Conservation (phyloP, 1,284 basidiomycete genomes). For the Naganishia sp. region DNA sequence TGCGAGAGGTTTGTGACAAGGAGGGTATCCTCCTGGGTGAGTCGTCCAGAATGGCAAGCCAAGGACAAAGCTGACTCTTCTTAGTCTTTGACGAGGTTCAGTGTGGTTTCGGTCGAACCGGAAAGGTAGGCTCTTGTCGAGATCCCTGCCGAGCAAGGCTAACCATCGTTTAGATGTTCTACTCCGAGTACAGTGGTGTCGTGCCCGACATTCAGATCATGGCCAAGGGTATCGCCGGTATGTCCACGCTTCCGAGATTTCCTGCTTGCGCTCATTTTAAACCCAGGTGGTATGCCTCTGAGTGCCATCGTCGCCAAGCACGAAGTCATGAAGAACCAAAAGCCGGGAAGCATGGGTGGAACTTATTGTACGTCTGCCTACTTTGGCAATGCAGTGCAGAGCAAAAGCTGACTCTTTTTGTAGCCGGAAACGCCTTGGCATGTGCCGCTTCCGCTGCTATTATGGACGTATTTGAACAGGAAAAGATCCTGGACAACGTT, state of each 20-base stretch:
- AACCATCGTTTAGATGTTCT: constrained; percentile 61
- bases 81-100: constrained; percentile 80
- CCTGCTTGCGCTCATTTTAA: constrained; percentile 25
- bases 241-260: constrained; percentile 49
- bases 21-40: constrained; percentile 80
- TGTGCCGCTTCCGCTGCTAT: constrained; percentile 86
- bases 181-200: constrained; percentile 74
- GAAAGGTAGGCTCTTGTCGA: constrained; percentile 54
- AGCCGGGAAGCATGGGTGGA: constrained; percentile 70
- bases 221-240: constrained; percentile 68
- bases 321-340: constrained; percentile 77
- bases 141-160: not conserved
- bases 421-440: constrained; percentile 79
- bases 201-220: constrained; percentile 84
- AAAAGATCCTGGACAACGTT: constrained; percentile 78
- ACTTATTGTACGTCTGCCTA: constrained; percentile 27
- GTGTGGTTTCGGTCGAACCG: constrained; percentile 84
- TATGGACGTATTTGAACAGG: constrained; percentile 72
- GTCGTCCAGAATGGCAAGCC: constrained; percentile 56
- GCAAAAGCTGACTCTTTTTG: not conserved
- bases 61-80: constrained; percentile 52
- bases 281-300: constrained; percentile 68
- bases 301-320: constrained; percentile 80
- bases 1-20: constrained; percentile 82
- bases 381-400: not conserved